phyloP scores from a whole-genome alignment of 1,284 basidiomycete species.

The Phellopilus nigrolimitatus region DNA sequence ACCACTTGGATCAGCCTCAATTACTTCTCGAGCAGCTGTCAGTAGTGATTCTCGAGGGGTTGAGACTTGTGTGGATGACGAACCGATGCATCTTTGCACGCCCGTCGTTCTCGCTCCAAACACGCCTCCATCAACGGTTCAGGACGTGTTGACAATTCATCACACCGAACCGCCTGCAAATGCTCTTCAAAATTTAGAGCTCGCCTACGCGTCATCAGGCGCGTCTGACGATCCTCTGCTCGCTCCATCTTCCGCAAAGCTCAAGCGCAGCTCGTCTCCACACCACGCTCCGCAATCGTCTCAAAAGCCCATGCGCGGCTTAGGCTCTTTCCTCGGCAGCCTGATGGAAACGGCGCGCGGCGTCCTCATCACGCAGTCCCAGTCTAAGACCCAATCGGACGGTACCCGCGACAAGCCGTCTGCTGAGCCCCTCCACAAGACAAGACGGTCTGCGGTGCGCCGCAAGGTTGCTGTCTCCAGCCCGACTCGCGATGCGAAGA shows the following conservation, averaged over 20 bases:
- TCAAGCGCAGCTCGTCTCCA: background rate
- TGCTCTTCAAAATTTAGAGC: background rate
- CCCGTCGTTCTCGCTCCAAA: too few species aligned
- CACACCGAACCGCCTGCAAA: background rate
- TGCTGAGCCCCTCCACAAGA: background rate
- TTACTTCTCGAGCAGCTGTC: too few species aligned
- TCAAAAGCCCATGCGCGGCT: constrained; percentile 10
- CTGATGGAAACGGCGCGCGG: constrained; percentile 16
- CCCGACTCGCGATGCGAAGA: too few species aligned
- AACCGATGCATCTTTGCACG: too few species aligned
- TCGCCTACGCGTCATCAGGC: background rate
- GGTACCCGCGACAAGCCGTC: background rate
- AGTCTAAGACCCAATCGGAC: background rate
- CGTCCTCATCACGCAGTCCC: constrained; percentile 11
- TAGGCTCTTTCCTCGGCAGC: constrained; percentile 10
- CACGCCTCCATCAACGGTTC: too few species aligned
- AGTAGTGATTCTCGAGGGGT: too few species aligned
- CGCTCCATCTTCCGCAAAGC: background rate
- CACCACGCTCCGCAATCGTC: background rate
- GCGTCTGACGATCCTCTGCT: background rate
- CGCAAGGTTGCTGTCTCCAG: too few species aligned
- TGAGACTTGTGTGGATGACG: too few species aligned
- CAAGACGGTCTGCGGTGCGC: too few species aligned
- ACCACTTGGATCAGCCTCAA: too few species aligned
- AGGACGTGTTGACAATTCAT: too few species aligned